Evolutionary conservation across 139 green algal species (phyloP).

Genomic region (Chlorella sorokiniana): DNA sequence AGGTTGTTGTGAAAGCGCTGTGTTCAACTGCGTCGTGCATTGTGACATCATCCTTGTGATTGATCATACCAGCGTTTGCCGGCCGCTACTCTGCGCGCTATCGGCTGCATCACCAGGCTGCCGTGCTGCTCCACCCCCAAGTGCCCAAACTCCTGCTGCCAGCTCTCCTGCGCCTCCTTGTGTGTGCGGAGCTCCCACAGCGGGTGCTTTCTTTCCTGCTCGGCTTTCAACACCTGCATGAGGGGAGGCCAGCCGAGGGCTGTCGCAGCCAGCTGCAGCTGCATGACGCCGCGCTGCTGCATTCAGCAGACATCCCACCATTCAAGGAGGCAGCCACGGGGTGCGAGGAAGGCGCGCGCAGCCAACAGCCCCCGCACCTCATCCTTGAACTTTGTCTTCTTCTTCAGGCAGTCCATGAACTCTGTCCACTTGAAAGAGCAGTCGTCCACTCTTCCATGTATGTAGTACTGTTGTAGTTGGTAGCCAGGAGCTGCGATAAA

Average conservation of each 20-base stretch:
- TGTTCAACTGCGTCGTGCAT: background rate
- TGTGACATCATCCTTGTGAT: background rate
- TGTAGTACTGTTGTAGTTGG: conserved; percentile 61
- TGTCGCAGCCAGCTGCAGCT: background rate
- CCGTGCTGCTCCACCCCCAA: background rate
- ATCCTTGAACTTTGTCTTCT: conserved; percentile 47
- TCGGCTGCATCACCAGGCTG: background rate
- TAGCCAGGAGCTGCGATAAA: conserved; percentile 61
- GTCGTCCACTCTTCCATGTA: conserved; percentile 55
- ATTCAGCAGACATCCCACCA: background rate
- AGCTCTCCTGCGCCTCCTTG: conserved; percentile 41
- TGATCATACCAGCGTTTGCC: conserved; percentile 7
- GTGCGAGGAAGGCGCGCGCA: too few species aligned
- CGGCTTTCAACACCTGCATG: conserved; percentile 5
- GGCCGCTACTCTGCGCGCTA: background rate
- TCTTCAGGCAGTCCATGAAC: conserved; percentile 57
- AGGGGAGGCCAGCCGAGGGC: too few species aligned
- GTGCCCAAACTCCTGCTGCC: conserved; percentile 46
- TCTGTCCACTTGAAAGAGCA: conserved; percentile 51
- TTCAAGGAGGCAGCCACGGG: background rate
- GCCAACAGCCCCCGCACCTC: conserved; percentile 15
- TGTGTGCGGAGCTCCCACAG: conserved; percentile 46
- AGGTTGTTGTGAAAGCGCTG: too few species aligned
- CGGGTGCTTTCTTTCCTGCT: conserved; percentile 8
- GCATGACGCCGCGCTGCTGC: too few species aligned